Evolutionary conservation across 1,284 basidiomycete species (phyloP), one percentile per base, ranked within the genome.

Genomic region (Ustilago cynodontis): DNA sequence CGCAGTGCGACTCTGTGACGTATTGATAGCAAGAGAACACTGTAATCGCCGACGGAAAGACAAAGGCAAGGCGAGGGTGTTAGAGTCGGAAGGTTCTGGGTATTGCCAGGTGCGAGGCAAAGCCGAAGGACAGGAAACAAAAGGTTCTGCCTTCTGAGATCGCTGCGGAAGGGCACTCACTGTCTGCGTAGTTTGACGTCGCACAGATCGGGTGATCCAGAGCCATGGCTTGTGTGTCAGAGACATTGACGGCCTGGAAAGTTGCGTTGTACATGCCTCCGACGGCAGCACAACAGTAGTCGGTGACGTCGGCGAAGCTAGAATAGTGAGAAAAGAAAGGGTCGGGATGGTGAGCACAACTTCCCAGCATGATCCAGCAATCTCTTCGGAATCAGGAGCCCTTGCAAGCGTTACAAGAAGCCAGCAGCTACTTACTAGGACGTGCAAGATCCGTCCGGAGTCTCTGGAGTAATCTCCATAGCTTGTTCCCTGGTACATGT

Each of bases 261-360:
- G 59, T 73, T 16, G 70, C 64, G 29, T 77, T 59, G 52, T 67
- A 77, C 22, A 71, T 52, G 37, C 79, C 79, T 52, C 79, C 79
- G 1, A 80, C 79, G 6, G 79, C 79, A 22, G 72, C 77, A 41
- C 79, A 80, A 56, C 79, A 80, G 56, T 79, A 80, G 45, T 75
- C 68, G n/a, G 79, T 80, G 29, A 80, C 75, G 33, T 80, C 79
- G 31, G 66, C 61, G 35, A 77, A 79, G 71, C 72, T 75, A 20
- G 49, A n/a, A 26, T 24, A n/a, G 18, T 26, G 4, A 45, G 41
- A 35, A 5, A 14, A 14, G 18, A n/a, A 22, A 29, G 26, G 5
- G 31, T 33, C 11, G 5, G 31, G 26, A 50, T 11, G 26, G 49
- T 50, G 26, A 50, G 49, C 26, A 20, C 11, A n/a, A 6, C n/a